Evolutionary conservation across 257 asterid genomes (phyloP).

Genomic region (Penstemon davidsonii): DNA sequence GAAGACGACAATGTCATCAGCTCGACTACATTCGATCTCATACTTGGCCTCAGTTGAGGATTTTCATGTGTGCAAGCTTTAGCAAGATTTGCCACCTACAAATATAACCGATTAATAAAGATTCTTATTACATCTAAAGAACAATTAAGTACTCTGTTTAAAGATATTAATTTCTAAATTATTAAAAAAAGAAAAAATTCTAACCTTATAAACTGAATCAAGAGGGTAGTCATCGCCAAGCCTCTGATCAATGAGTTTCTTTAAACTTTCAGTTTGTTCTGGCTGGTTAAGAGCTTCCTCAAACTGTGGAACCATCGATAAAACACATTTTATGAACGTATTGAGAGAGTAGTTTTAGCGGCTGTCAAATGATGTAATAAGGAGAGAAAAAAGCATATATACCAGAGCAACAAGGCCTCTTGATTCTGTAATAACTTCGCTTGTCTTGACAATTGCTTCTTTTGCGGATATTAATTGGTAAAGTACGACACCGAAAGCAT

Average conservation of each 20-base stretch:
- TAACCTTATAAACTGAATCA: constrained; percentile 73
- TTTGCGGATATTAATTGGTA: constrained; percentile 72
- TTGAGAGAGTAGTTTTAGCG: not conserved
- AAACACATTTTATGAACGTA: not conserved
- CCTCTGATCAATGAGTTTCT: constrained; percentile 71
- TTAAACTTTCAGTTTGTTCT: constrained; percentile 50
- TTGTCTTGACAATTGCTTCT: constrained; percentile 63
- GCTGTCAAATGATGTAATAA: not conserved
- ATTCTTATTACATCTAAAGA: not conserved
- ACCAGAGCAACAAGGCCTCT: constrained; percentile 77
- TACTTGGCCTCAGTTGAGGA: constrained; percentile 83
- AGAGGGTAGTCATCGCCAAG: constrained; percentile 60
- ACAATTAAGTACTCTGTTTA: not conserved
- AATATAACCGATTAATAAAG: not conserved
- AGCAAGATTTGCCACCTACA: constrained; percentile 81
- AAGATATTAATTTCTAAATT: not conserved
- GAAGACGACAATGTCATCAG: constrained; percentile 83
- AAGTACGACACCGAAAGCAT: constrained; percentile 87
- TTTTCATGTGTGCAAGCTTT: constrained; percentile 77
- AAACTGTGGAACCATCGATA: constrained; percentile 46
- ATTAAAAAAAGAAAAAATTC: no score
- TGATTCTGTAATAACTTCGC: constrained; percentile 60
- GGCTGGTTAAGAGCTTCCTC: constrained; percentile 57
- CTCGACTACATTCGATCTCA: constrained; percentile 88
- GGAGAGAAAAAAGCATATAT: constrained; percentile 13